A percentile compares a stretch with the other conserved stretches of the same genome.
phyloP scores from a whole-genome alignment of 2,329 filamentous ascomycete species.

The Diaporthe nobilis region DNA sequence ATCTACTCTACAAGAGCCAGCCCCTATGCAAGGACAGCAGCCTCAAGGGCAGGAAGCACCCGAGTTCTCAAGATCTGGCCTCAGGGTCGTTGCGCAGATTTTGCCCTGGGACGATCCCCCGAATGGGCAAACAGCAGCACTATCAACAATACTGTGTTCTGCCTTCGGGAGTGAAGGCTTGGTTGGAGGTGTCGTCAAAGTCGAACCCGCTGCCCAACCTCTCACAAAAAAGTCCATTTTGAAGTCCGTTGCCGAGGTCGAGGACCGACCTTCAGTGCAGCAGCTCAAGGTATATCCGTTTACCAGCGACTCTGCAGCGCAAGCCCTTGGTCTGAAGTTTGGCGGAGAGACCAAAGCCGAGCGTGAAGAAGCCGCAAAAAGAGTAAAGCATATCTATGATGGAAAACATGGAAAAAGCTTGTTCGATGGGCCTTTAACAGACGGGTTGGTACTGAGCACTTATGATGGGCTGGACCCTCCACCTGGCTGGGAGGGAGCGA shows the following conservation, averaged over 20 bases:
- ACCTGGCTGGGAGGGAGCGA: constrained; percentile 84
- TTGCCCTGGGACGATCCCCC: constrained; percentile 89
- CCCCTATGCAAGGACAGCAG: constrained; percentile 77
- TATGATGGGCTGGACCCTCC: constrained; percentile 67
- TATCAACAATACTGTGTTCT: constrained; percentile 83
- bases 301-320: constrained; percentile 66
- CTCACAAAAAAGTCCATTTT: constrained; percentile 74
- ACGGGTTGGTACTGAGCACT: constrained; percentile 82
- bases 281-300: constrained; percentile 88
- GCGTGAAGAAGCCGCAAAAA: constrained; percentile 81
- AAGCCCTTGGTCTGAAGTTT: constrained; percentile 81
- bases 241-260: constrained; percentile 56
- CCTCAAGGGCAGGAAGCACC: constrained; percentile 75
- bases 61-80: constrained; percentile 66
- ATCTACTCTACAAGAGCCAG: constrained; percentile 78
- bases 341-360: constrained; percentile 89
- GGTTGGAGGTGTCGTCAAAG: constrained; percentile 87
- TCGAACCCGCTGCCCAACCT: constrained; percentile 84
- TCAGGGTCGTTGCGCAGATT: constrained; percentile 82
- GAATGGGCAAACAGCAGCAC: constrained; percentile 81
- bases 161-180: constrained; percentile 79
- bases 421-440: constrained; percentile 87
- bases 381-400: constrained; percentile 80
- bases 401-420: constrained; percentile 71
- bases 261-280: constrained; percentile 51